Evolutionary conservation across 306 rosid genomes (phyloP), one percentile per base, ranked within the genome.

Genomic region (Cucurbita ficifolia): DNA sequence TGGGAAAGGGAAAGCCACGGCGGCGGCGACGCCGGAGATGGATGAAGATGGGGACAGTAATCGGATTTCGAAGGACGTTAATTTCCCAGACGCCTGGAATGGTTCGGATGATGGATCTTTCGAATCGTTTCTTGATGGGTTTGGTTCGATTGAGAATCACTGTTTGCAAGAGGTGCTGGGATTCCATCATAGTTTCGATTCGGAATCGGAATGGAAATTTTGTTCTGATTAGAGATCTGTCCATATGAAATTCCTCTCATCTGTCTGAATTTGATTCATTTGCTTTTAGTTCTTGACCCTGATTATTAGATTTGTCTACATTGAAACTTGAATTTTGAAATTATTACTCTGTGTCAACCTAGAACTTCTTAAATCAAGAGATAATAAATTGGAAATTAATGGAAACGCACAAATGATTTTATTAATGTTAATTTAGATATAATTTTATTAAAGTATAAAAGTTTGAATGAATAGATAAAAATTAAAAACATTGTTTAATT

Each of bases 61-160:
- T 12, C 70, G 56, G 8, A 75, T 73, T 4, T 9, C 33, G 14
- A 42, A n/a, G 3, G 80, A 64, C 0, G 38, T 17, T 8, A 76
- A 76, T 6, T 42, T 68, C 19, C 14, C 22, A 39, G 70, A 57
- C 56, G 49, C 10, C 39, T 73, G 19, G 0, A 55, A 17, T 76
- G 52, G 18, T 46, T 64, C 78, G 17, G 86, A 79, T 35, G 76
- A 79, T 50, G 84, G 60, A 12, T 79, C 76, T 5, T 83, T 79
- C 1, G 84, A 85, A 5, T 87, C 82, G 3, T 82, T 88, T 51
- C 76, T 85, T 11, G 84, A 79, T 72, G 85, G 77, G 75, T 84
- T 88, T 63, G 88, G 85, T 0, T 79, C 73, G n/a, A 73, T 85
- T 29, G 86, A 84, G 14, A 72, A 53, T 57, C 80, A 51, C 42